Evolutionary conservation across 805 yeast genomes (phyloP).

Genomic region (Spathaspora hagerdaliae): DNA sequence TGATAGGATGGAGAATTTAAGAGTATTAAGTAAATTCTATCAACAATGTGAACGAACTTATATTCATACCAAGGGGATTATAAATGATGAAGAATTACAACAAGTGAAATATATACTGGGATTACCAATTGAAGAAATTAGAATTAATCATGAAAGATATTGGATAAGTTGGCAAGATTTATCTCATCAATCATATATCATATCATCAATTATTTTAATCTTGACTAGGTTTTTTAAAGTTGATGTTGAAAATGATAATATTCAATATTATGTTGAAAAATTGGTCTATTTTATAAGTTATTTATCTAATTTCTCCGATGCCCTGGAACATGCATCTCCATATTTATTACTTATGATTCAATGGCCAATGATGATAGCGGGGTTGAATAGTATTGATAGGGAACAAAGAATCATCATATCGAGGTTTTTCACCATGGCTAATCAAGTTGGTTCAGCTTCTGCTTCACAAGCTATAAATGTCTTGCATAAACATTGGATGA

Average conservation of each 20-base stretch:
- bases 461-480: conserved; percentile 36
- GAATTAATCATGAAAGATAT: conserved; percentile 4
- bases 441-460: conserved; percentile 46
- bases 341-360: conserved; percentile 46
- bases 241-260: conserved; percentile 30
- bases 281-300: conserved; percentile 19
- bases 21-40: conserved; percentile 25
- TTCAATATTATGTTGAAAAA: conserved; percentile 25
- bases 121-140: conserved; percentile 17
- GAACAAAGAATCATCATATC: conserved; percentile 31
- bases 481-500: conserved; percentile 26
- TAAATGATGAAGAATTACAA: conserved; percentile 19
- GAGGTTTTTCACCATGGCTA: conserved; percentile 37
- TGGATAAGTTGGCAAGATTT: conserved; percentile 48
- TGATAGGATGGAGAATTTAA: conserved; percentile 19
- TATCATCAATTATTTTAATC: conserved; percentile 25
- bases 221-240: conserved; percentile 30
- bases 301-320: conserved; percentile 9
- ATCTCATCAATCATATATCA: conserved; percentile 41
- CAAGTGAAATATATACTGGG: conserved; percentile 16
- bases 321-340: conserved; percentile 15
- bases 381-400: conserved; percentile 35
- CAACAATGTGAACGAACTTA: conserved; percentile 23
- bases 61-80: conserved; percentile 26
- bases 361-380: conserved; percentile 52